phyloP scores from a whole-genome alignment of 305 asterid genomes.

The Fraxinus ornus region DNA sequence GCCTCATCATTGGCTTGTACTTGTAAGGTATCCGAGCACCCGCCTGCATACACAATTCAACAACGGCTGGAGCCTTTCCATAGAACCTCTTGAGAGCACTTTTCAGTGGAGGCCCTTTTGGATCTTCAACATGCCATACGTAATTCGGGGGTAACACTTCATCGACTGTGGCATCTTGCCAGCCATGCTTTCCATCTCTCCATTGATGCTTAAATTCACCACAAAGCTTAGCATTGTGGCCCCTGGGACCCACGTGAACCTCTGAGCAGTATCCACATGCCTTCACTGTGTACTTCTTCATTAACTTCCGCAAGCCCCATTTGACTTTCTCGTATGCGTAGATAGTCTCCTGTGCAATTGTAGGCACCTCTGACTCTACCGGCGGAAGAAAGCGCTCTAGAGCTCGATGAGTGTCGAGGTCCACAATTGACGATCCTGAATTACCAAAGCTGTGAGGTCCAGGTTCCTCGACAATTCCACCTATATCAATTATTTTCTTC shows the following conservation, averaged over 20 bases:
- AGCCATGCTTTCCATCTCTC: slow-evolving; percentile 96
- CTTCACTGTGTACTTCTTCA: slow-evolving; percentile 78
- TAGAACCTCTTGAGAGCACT: slow-evolving; percentile 64
- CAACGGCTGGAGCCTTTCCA: slow-evolving; percentile 85
- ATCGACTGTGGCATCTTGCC: slow-evolving; percentile 94
- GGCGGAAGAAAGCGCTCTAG: slow-evolving; percentile 66
- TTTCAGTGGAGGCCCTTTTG: slow-evolving; percentile 59
- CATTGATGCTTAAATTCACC: slow-evolving; percentile 92
- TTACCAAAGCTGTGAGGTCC: slow-evolving; percentile 22
- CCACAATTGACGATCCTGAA: slow-evolving; percentile 36
- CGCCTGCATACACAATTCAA: slow-evolving; percentile 81
- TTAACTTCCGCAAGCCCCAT: slow-evolving; percentile 68
- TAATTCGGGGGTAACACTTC: slow-evolving; percentile 84
- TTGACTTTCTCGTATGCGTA: slow-evolving; percentile 62
- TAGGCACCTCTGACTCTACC: slow-evolving; percentile 32
- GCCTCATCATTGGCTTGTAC: slow-evolving; percentile 85
- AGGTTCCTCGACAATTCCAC: slow-evolving; percentile 72
- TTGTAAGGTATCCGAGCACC: slow-evolving; percentile 70
- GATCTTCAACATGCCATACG: slow-evolving; percentile 79
- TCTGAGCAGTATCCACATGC: slow-evolving; percentile 97
- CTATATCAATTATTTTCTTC: slow-evolving; percentile 60
- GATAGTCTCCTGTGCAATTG: slow-evolving; percentile 65
- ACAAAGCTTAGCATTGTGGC: slow-evolving; percentile 87
- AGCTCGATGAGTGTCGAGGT: slow-evolving; percentile 68
- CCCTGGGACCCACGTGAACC: slow-evolving; percentile 96